Conservation (phyloP, 2,329 filamentous ascomycete species). For the Fusarium devonianum region DNA sequence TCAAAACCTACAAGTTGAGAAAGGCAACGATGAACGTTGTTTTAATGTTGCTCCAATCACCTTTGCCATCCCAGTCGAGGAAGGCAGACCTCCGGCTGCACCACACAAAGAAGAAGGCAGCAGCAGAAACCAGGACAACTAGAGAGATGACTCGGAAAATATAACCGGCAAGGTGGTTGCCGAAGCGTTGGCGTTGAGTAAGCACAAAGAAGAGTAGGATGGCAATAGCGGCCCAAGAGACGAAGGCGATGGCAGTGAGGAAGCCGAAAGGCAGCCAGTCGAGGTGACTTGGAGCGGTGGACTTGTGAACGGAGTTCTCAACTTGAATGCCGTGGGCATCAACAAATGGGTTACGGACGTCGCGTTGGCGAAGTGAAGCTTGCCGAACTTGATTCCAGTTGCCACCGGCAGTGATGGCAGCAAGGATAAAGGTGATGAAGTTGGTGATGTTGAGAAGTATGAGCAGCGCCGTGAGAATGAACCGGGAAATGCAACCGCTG, state of each 20-base stretch:
- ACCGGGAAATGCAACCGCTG: conserved; percentile 7
- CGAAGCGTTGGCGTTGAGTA: conserved; percentile 1
- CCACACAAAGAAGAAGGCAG: conserved; percentile 18
- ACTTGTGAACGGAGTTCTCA: no score
- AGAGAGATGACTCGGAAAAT: conserved; percentile 37
- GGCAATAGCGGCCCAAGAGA: conserved; percentile 17
- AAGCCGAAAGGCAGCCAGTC: conserved; percentile 29
- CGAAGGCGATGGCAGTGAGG: conserved; percentile 20
- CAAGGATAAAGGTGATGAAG: conserved; percentile 33
- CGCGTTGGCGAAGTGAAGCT: not conserved
- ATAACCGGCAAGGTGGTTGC: conserved; percentile 26
- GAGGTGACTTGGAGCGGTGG: conserved; percentile 9
- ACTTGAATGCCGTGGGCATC: no score
- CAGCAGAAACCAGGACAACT: conserved; percentile 31
- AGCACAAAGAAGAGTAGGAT: conserved; percentile 25
- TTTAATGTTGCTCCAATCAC: not conserved
- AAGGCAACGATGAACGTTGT: conserved; percentile 28
- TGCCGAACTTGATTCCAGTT: not conserved
- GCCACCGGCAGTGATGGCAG: conserved; percentile 14
- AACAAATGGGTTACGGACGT: no score
- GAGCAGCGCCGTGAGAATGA: conserved; percentile 25
- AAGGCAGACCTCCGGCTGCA: not conserved
- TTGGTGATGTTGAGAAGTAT: conserved; percentile 33
- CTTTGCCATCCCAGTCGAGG: not conserved
- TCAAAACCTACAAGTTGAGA: conserved; percentile 38